Base-by-base conservation (phyloP, 257 asterid genomes). In the Leonotis leonurus region DNA sequence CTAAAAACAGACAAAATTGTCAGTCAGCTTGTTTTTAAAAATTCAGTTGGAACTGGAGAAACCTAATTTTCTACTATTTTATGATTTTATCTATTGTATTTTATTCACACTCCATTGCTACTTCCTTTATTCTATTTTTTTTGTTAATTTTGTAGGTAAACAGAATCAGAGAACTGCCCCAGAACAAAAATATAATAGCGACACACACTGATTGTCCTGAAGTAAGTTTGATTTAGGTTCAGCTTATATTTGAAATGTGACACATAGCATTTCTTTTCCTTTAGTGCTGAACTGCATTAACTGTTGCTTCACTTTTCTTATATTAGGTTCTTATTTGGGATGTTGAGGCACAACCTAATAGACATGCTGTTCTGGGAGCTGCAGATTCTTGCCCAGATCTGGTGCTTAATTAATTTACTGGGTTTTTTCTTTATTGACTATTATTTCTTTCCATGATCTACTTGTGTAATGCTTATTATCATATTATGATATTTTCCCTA, bases 171-270 rank as follows among this genome's bases (percentile, higher is more conserved):
- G 99, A 93, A 71, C 83, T 93, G 75, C 96, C 99, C 1, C 96
- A 79, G 71, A 89, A 93, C 62, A 89, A 93, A 70, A 93, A 89
- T 71, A 88, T 91, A 63, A 75, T 91, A 50, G 98, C 96, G 3
- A 91, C 98, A 2, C 98, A 91, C 72, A 88, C 98, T 9, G 98
- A 91, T 71, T 77, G 95, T 62, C 96, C 98, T 74, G 97, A 91
- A 75, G 98, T 88, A 83, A 73, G 92, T 70, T 58, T 55, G 18
- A 16, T 62, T 60, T 45, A 35, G 46, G 41, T 60, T 36, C 56
- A 39, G 48, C 24, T 49, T 41, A 53, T 43, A 20, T 62, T 55
- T 56, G 22, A 50, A 10, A n/a, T 33, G 45, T 54, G 10, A 12
- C 8, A 55, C n/a, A n/a, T n/a, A n/a, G n/a, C n/a, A n/a, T n/a